These are phyloP conservation scores for Ophiostoma novo-ulmi DNA, from an alignment of 2,329 filamentous ascomycete genomes.

Conservation along the genomic window DNA sequence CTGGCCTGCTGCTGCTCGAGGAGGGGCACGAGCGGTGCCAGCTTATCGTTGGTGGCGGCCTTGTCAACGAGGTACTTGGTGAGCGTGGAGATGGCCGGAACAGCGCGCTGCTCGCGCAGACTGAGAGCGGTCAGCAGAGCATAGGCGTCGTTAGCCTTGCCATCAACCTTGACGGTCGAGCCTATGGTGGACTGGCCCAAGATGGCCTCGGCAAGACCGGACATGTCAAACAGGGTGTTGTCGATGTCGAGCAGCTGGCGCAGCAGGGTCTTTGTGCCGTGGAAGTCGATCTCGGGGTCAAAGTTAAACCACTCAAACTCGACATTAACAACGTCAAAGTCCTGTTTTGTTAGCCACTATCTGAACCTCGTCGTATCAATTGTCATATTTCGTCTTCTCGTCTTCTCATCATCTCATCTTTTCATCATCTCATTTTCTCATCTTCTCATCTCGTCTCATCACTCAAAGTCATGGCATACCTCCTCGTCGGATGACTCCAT, in stretches of 20 bases:
- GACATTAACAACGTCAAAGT: slow-evolving; percentile 86
- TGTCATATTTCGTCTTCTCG: neutral
- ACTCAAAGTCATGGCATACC: slow-evolving; percentile 5
- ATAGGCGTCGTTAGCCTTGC: slow-evolving; percentile 86
- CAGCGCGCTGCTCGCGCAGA: slow-evolving; percentile 69
- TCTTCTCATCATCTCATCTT: neutral
- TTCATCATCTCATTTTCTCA: neutral
- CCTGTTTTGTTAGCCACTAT: slow-evolving; percentile 47
- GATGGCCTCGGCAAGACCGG: slow-evolving; percentile 74
- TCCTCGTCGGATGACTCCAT: slow-evolving; percentile 51
- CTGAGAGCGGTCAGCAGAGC: slow-evolving; percentile 88
- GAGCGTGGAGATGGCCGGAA: slow-evolving; percentile 65
- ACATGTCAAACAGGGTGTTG: slow-evolving; percentile 78
- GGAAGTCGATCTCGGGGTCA: slow-evolving; percentile 82
- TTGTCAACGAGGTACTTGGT: slow-evolving; percentile 63
- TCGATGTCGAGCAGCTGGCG: slow-evolving; percentile 92
- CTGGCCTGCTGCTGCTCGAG: slow-evolving; percentile 39
- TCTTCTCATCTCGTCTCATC: neutral
- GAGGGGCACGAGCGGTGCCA: slow-evolving; percentile 55
- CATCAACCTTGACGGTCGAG: slow-evolving; percentile 95
- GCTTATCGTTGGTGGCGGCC: slow-evolving; percentile 46
- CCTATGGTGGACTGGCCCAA: slow-evolving; percentile 82
- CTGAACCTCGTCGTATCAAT: no score
- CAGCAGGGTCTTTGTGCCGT: slow-evolving; percentile 83
- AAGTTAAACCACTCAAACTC: slow-evolving; percentile 99